Evolutionary conservation across 2,329 filamentous ascomycete genomes (phyloP).

Genomic region (Aspergillus sp.): DNA sequence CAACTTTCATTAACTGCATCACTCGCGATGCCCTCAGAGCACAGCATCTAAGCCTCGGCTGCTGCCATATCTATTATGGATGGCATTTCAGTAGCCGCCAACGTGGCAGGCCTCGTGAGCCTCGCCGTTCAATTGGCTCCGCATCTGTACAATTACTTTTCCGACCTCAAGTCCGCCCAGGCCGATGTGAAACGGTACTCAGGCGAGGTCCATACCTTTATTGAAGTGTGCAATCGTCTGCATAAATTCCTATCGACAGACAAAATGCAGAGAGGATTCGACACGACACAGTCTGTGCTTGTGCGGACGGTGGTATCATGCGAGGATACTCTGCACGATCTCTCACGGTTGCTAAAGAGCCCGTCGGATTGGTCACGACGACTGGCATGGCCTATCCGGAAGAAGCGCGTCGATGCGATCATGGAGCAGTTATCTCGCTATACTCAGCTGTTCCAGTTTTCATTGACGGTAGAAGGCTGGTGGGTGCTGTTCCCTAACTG

Average conservation of each 20-base stretch:
- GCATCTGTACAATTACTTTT: constrained; percentile 1
- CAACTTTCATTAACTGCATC: too few relatives aligned
- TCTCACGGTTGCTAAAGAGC: background rate
- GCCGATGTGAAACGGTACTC: background rate
- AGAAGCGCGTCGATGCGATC: background rate
- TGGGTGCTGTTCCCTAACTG: background rate
- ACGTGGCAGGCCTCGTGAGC: background rate
- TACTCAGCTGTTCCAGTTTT: constrained; percentile 3
- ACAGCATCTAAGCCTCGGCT: background rate
- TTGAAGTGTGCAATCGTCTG: background rate
- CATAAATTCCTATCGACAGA: background rate
- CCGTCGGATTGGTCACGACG: background rate
- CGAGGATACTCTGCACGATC: background rate
- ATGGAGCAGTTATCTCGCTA: background rate
- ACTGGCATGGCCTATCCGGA: background rate
- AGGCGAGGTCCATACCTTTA: background rate
- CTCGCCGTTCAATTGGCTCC: background rate
- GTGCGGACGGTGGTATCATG: background rate
- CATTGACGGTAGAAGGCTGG: constrained; percentile 3
- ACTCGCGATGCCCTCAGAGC: background rate
- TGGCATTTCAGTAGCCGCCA: background rate
- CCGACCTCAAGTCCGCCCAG: background rate
- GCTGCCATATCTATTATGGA: background rate
- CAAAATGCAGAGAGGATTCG: background rate
- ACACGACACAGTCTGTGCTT: background rate